These are phyloP conservation scores for Lactarius sanguifluus DNA, from an alignment of 768 basidiomycete genomes.

Conservation along the genomic window DNA sequence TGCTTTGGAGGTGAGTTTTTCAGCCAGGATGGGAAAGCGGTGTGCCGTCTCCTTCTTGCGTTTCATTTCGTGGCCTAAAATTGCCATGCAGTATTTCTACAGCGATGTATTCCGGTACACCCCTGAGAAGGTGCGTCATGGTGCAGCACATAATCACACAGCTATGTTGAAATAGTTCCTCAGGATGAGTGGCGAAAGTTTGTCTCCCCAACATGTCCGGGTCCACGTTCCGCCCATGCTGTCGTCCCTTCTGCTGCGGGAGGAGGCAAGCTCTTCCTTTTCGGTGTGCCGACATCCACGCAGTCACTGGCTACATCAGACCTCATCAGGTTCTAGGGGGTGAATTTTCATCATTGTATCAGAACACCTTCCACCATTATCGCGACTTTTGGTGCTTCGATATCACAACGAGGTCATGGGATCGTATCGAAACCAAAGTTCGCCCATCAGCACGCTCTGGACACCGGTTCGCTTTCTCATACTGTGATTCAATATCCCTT, in stretches of 20 bases:
- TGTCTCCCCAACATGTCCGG: conserved; percentile 80
- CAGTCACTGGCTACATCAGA: neutral
- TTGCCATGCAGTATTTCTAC: conserved; percentile 65
- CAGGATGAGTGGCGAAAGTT: conserved; percentile 90
- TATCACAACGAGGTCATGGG: conserved; percentile 76
- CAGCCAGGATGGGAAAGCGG: conserved; percentile 79
- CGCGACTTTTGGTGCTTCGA: conserved; percentile 90
- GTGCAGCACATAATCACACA: neutral
- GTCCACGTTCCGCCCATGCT: conserved; percentile 86
- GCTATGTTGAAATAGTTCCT: neutral
- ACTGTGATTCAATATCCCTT: neutral
- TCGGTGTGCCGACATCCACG: conserved; percentile 46
- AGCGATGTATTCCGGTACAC: conserved; percentile 86
- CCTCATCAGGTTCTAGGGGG: conserved; percentile 50
- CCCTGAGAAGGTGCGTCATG: conserved; percentile 63
- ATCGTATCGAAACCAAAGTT: conserved; percentile 83
- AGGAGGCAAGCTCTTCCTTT: conserved; percentile 86
- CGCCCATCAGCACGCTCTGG: conserved; percentile 80
- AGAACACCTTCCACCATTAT: conserved; percentile 86
- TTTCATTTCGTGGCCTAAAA: neutral
- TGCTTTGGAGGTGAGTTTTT: conserved; percentile 87
- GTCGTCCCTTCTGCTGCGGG: conserved; percentile 68
- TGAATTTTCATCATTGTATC: conserved; percentile 81
- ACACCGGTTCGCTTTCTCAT: conserved; percentile 54
- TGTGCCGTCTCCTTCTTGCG: conserved; percentile 37